These are phyloP conservation scores for Echinochloa phyllopogon DNA, from an alignment of 176 grass and related monocot species.

Conservation along the genomic window DNA sequence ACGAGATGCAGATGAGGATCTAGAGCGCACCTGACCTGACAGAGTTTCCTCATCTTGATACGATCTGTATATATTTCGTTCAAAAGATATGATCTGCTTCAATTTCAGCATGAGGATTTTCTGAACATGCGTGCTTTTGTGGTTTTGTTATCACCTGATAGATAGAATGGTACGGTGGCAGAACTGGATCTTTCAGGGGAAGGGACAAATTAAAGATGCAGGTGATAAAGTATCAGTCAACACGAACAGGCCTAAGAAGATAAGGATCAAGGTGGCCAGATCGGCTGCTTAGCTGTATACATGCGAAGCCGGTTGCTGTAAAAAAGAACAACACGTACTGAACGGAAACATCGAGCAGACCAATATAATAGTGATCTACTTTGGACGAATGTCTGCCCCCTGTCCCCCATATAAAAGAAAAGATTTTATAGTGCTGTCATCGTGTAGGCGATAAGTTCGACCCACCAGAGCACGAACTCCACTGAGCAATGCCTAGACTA, in stretches of 20 bases:
- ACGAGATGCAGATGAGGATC: constrained; percentile 12
- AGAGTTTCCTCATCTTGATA: neutral
- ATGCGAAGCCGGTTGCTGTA: neutral
- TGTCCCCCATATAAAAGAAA: neutral
- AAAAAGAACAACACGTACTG: neutral
- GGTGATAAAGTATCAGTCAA: neutral
- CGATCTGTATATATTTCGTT: neutral
- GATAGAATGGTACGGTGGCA: neutral
- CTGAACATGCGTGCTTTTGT: neutral
- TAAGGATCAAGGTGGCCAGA: neutral
- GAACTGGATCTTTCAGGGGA: neutral
- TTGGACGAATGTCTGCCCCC: neutral
- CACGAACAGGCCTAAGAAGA: neutral
- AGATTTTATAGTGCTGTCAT: neutral
- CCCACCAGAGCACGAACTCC: neutral
- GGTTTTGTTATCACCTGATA: neutral
- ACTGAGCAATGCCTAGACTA: neutral
- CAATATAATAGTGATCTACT: neutral
- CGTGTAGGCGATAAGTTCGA: constrained; percentile 1
- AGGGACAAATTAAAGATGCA: neutral
- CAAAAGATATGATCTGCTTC: neutral
- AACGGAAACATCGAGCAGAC: neutral
- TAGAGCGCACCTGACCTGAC: constrained; percentile 3
- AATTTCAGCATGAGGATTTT: neutral
- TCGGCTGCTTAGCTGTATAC: neutral